Percentiles rank a stretch among this genome's conserved stretches.
Evolutionary conservation across 371 early-diverging fungal genomes (phyloP).

Genomic region (Gilbertella persicaria): DNA sequence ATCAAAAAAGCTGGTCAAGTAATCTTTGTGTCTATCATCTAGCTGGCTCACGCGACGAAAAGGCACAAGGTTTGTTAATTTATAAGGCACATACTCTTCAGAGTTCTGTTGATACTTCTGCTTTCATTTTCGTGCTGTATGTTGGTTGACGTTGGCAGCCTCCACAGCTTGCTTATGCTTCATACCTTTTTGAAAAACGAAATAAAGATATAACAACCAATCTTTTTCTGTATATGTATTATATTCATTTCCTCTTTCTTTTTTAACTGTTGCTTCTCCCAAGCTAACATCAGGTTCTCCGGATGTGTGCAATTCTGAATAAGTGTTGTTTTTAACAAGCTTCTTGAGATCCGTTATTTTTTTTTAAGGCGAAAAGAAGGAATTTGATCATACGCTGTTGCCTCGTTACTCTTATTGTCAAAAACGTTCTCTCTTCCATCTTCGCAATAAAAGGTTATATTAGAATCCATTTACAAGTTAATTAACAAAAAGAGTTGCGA

Average conservation of each 20-base stretch:
- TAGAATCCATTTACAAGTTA: conserved; percentile 23
- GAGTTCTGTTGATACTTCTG: conserved; percentile 8
- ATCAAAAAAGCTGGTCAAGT: conserved; percentile 5
- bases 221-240: conserved; percentile 8
- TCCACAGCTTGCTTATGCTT: conserved; percentile 11
- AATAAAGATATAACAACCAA: conserved; percentile 6
- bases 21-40: conserved; percentile 3
- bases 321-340: conserved; percentile 17
- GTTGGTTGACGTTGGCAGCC: conserved; percentile 13
- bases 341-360: conserved; percentile 14
- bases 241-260: conserved; percentile 3
- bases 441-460: conserved; percentile 14
- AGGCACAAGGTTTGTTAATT: conserved; percentile 11
- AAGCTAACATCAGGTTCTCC: conserved; percentile 2
- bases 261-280: conserved; percentile 3
- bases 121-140: conserved; percentile 20
- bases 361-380: conserved; percentile 19
- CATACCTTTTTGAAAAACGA: conserved; percentile 10
- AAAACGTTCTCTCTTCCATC: conserved; percentile 16
- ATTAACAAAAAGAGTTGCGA: conserved; percentile 2
- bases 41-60: conserved; percentile 10
- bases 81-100: conserved; percentile 15
- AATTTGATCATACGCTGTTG: conserved; percentile 11
- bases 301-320: conserved; percentile 5
- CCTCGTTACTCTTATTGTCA: conserved; percentile 11